Conservation (phyloP, 768 basidiomycete species). For the Bullera alba region DNA sequence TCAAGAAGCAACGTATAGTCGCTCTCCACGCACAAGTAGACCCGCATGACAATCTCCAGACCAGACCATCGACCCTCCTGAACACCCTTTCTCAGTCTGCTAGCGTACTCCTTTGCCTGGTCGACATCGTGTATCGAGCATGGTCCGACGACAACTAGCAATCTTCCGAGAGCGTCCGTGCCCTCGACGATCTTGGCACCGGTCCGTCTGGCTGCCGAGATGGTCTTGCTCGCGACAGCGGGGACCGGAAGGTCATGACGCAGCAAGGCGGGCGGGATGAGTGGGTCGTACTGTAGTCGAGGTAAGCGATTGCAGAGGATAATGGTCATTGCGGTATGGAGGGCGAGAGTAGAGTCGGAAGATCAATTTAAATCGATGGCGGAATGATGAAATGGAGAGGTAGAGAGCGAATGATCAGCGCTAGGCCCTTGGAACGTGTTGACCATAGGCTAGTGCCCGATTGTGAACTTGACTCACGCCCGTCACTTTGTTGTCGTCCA, state of each 20-base stretch:
- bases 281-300: conserved; percentile 79
- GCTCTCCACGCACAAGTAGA: conserved; percentile 72
- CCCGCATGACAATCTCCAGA: conserved; percentile 87
- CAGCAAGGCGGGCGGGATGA: conserved; percentile 85
- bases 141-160: conserved; percentile 88
- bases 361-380: neutral
- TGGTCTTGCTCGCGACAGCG: conserved; percentile 60
- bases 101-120: conserved; percentile 58
- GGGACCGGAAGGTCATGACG: conserved; percentile 75
- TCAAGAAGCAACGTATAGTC: neutral
- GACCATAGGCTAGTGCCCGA: neutral
- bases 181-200: conserved; percentile 75
- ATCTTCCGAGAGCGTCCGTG: conserved; percentile 60
- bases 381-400: neutral
- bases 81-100: conserved; percentile 53
- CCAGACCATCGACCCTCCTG: conserved; percentile 59
- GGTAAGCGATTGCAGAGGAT: neutral
- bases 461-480: conserved; percentile 22
- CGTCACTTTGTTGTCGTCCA: conserved; percentile 39
- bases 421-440: too few relatives aligned
- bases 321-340: neutral
- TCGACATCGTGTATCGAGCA: conserved; percentile 88
- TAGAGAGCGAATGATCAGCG: neutral
- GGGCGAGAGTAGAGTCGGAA: neutral
- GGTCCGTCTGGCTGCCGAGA: conserved; percentile 69